Conservation (phyloP, 805 yeast species). For the Wickerhamomyces alni region DNA sequence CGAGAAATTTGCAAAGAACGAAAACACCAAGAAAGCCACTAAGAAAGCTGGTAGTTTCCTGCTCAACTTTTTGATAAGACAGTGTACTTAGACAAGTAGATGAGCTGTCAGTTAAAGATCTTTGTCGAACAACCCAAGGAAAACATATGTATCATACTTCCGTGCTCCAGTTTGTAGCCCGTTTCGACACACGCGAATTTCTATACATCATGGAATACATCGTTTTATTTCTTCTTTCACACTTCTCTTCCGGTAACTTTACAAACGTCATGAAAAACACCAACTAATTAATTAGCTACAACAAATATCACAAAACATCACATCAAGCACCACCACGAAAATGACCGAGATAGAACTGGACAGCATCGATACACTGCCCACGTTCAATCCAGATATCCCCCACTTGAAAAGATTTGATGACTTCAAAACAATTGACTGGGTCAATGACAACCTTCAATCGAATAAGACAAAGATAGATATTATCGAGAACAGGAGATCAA, state of each 20-base stretch:
- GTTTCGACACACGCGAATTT: too few relatives aligned
- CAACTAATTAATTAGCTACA: neutral
- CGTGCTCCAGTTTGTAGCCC: too few relatives aligned
- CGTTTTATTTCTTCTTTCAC: too few relatives aligned
- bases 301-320: neutral
- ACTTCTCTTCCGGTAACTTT: too few relatives aligned
- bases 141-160: too few relatives aligned
- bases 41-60: slow-evolving; percentile 21
- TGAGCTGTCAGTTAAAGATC: neutral
- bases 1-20: slow-evolving; percentile 17
- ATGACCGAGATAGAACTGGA: neutral
- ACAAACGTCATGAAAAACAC: neutral
- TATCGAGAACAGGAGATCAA: slow-evolving; percentile 2
- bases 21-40: slow-evolving; percentile 10
- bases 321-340: too few relatives aligned
- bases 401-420: slow-evolving; percentile 44
- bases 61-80: slow-evolving; percentile 3
- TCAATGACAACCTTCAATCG: slow-evolving; percentile 50
- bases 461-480: slow-evolving; percentile 25
- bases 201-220: neutral
- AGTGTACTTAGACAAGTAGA: neutral
- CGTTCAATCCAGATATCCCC: slow-evolving; percentile 3
- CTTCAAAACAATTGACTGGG: slow-evolving; percentile 67
- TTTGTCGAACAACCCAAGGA: too few relatives aligned
- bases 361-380: neutral